Evolutionary conservation across 768 basidiomycete species (phyloP).

Genomic region (Kwoniella dejecticola): DNA sequence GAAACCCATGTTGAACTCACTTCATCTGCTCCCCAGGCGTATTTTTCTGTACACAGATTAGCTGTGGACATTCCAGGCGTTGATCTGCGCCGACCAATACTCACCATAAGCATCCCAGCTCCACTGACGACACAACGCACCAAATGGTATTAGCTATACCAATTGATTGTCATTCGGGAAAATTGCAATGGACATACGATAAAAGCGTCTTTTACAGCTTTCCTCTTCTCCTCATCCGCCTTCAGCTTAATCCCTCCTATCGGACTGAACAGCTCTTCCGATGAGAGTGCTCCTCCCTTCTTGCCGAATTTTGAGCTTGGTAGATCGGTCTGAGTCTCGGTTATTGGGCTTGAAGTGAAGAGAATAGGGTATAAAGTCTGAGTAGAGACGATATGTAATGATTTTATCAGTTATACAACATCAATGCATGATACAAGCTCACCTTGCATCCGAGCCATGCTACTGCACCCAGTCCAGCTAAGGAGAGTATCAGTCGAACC

Average conservation of each 20-base stretch:
- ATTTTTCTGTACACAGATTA: conserved; percentile 9
- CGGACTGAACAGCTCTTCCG: conserved; percentile 6
- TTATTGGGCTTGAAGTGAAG: background rate
- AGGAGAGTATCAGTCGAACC: conserved; percentile 14
- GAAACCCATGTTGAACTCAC: conserved; percentile 1
- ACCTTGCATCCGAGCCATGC: conserved; percentile 24
- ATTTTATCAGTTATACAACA: no score
- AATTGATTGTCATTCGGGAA: background rate
- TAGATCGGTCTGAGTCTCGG: background rate
- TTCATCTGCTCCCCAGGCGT: conserved; percentile 25
- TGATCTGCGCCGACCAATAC: background rate
- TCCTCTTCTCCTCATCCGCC: conserved; percentile 23
- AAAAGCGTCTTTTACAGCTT: conserved; percentile 28
- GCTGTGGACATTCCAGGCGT: background rate
- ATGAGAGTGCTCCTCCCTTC: conserved; percentile 4
- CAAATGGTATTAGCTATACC: background rate
- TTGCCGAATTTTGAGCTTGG: conserved; percentile 20
- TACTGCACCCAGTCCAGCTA: conserved; percentile 11
- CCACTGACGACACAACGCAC: conserved; percentile 6
- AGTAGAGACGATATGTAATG: background rate
- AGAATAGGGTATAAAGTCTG: conserved; percentile 18
- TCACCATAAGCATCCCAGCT: conserved; percentile 25
- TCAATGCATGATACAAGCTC: background rate
- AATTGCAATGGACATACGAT: conserved; percentile 19
- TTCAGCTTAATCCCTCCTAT: conserved; percentile 15